A percentile compares a stretch with the other conserved stretches of the same genome.
phyloP scores from a whole-genome alignment of 2,329 filamentous ascomycete genomes.

The Kalaharituber pfeilii region DNA sequence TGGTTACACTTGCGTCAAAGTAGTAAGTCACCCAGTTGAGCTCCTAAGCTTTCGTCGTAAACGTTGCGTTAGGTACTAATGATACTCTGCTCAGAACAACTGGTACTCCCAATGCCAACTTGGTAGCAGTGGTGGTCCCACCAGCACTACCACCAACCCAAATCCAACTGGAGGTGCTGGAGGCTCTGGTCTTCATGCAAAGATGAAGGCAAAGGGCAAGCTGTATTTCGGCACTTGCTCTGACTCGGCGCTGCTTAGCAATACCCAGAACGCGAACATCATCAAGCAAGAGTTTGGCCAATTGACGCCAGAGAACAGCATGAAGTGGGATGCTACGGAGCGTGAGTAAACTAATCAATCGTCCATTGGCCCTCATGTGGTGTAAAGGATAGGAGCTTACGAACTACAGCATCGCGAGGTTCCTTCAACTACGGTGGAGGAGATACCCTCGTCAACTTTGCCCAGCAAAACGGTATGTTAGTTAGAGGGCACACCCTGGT shows the following conservation, averaged over 20 bases:
- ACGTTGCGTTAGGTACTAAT: background rate
- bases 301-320: slow-evolving; percentile 50
- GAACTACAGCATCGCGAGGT: slow-evolving; percentile 29
- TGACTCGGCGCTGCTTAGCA: slow-evolving; percentile 37
- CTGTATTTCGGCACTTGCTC: slow-evolving; percentile 44
- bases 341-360: slow-evolving; percentile 14
- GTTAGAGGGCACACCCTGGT: slow-evolving; percentile 49
- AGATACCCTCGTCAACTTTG: slow-evolving; percentile 44
- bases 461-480: slow-evolving; percentile 37
- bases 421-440: slow-evolving; percentile 40
- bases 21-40: background rate
- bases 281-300: slow-evolving; percentile 46
- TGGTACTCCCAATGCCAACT: slow-evolving; percentile 12
- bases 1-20: background rate
- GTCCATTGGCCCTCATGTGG: background rate
- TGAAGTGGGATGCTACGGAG: slow-evolving; percentile 50
- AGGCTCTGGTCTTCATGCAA: slow-evolving; percentile 6
- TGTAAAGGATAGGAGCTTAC: background rate
- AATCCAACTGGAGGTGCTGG: background rate
- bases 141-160: background rate
- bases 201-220: slow-evolving; percentile 39
- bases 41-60: background rate
- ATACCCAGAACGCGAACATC: slow-evolving; percentile 36
- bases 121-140: too few species aligned
- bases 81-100: background rate